Evolutionary conservation across 805 yeast genomes (phyloP).

Genomic region (Starmerella tilneyi): DNA sequence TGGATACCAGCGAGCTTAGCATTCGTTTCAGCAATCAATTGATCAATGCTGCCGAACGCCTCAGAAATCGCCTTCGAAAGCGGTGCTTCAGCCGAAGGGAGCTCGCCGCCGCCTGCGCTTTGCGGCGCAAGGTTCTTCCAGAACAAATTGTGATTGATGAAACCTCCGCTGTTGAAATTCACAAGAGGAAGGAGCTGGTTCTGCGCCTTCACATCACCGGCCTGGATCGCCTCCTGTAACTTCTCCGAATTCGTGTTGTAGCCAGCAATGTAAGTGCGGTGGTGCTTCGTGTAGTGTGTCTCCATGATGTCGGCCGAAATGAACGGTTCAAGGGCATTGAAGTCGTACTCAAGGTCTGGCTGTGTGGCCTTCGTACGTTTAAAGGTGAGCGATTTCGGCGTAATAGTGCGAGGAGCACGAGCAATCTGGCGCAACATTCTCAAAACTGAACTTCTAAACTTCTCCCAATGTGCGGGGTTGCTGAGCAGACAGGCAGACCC

Average conservation of each 20-base stretch:
- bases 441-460: not conserved
- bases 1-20: slow-evolving; percentile 72
- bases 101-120: slow-evolving; percentile 65
- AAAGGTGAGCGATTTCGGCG: slow-evolving; percentile 8
- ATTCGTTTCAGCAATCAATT: slow-evolving; percentile 53
- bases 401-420: slow-evolving; percentile 6
- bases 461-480: too few species aligned
- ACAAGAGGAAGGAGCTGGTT: slow-evolving; percentile 55
- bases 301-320: slow-evolving; percentile 82
- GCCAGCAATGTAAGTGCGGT: slow-evolving; percentile 81
- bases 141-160: slow-evolving; percentile 71
- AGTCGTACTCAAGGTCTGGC: slow-evolving; percentile 77
- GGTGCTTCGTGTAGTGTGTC: slow-evolving; percentile 78
- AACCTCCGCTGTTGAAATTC: slow-evolving; percentile 92
- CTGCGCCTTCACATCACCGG: slow-evolving; percentile 51
- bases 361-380: slow-evolving; percentile 40
- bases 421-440: slow-evolving; percentile 15
- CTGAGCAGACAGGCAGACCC: too few species aligned
- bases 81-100: slow-evolving; percentile 44
- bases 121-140: slow-evolving; percentile 81
- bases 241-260: slow-evolving; percentile 71
- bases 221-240: slow-evolving; percentile 50
- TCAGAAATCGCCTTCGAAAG: slow-evolving; percentile 48
- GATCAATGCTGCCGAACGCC: slow-evolving; percentile 66
- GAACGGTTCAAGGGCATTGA: slow-evolving; percentile 74